phyloP scores from a whole-genome alignment of 495 filamentous ascomycete species.

The Penicillium ochrochloron region DNA sequence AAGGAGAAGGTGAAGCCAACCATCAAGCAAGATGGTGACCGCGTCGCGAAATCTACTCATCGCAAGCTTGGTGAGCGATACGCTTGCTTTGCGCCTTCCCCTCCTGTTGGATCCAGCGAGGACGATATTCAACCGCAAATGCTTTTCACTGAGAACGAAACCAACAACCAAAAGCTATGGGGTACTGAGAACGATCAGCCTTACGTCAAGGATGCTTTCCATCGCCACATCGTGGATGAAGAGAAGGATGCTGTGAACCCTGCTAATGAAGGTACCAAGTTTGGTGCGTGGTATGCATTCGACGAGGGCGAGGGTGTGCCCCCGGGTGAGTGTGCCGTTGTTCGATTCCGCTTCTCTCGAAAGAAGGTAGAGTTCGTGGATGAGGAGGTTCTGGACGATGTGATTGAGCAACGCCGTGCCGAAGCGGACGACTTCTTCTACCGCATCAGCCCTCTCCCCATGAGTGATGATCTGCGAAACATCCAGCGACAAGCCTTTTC shows the following conservation, averaged over 20 bases:
- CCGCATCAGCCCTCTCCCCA: conserved; percentile 88
- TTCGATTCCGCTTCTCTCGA: conserved; percentile 85
- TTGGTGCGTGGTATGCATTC: conserved; percentile 89
- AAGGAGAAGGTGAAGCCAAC: conserved; percentile 72
- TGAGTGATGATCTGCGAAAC: conserved; percentile 92
- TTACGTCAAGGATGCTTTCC: conserved; percentile 96
- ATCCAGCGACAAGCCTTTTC: conserved; percentile 93
- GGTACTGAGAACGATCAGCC: conserved; percentile 73
- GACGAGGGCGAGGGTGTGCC: conserved; percentile 84
- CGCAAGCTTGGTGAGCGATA: conserved; percentile 79
- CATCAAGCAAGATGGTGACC: conserved; percentile 65
- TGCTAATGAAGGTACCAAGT: conserved; percentile 79
- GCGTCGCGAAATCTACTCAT: conserved; percentile 74
- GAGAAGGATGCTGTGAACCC: conserved; percentile 85
- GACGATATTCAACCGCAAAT: conserved; percentile 82
- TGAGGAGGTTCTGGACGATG: conserved; percentile 89
- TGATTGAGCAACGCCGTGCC: conserved; percentile 79
- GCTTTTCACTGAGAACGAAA: conserved; percentile 95
- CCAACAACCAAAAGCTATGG: conserved; percentile 80
- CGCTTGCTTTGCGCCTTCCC: conserved; percentile 85
- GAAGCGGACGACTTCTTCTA: conserved; percentile 97
- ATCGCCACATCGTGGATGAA: conserved; percentile 80
- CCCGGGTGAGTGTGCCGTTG: conserved; percentile 91
- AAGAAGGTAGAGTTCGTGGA: conserved; percentile 78
- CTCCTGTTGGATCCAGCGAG: conserved; percentile 74